A percentile compares a stretch with the other conserved stretches of the same genome.
Conservation (phyloP, 1,284 basidiomycete species). For the Xerocomus minutiporus region DNA sequence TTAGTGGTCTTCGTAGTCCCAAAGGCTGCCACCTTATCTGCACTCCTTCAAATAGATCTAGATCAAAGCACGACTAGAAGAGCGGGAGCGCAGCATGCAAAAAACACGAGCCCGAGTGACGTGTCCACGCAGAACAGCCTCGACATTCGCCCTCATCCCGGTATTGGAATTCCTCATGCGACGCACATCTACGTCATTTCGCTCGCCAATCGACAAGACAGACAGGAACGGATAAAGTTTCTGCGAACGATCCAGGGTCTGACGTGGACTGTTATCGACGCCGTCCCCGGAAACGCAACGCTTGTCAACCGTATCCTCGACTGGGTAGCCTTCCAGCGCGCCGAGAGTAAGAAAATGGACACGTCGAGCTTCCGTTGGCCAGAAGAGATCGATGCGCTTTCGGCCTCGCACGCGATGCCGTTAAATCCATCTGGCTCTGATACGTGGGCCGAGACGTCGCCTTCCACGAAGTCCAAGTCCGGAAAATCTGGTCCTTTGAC, state of each 20-base stretch:
- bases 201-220: slow-evolving; percentile 20
- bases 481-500: neutral
- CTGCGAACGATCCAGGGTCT: slow-evolving; percentile 29
- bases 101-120: slow-evolving; percentile 19
- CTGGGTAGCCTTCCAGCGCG: slow-evolving; percentile 39
- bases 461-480: neutral
- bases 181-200: slow-evolving; percentile 55
- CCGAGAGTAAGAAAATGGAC: slow-evolving; percentile 2
- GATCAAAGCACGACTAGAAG: neutral
- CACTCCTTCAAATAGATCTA: slow-evolving; percentile 14
- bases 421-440: slow-evolving; percentile 35
- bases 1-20: slow-evolving; percentile 12
- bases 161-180: slow-evolving; percentile 13
- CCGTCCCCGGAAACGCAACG: slow-evolving; percentile 36
- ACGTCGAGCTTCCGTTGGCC: no score
- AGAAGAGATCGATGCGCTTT: slow-evolving; percentile 28
- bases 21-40: slow-evolving; percentile 9
- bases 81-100: neutral
- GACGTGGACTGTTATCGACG: slow-evolving; percentile 53
- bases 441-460: slow-evolving; percentile 25
- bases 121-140: slow-evolving; percentile 32
- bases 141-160: slow-evolving; percentile 5
- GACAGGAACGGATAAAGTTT: slow-evolving; percentile 23
- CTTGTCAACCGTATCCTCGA: slow-evolving; percentile 40
- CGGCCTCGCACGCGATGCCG: slow-evolving; percentile 22